Evolutionary conservation across 2,329 filamentous ascomycete species (phyloP).

Genomic region (Monosporascus sp.): DNA sequence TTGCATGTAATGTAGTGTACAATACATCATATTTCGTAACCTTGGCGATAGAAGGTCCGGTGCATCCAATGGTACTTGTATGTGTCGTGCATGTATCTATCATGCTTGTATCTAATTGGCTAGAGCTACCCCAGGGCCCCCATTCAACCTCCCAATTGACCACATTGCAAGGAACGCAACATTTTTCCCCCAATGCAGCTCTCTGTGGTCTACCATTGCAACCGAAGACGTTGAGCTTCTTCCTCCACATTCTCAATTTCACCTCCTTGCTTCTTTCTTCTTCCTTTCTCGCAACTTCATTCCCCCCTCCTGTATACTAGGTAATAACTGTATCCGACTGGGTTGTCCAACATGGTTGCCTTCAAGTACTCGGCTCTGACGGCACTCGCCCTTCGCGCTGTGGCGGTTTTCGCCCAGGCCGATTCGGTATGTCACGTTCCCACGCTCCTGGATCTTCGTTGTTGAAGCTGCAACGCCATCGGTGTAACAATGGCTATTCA

Average conservation of each 20-base stretch:
- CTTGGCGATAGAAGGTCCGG: no score
- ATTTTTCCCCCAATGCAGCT: slow-evolving; percentile 7
- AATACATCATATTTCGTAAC: no score
- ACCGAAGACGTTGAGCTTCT: slow-evolving; percentile 10
- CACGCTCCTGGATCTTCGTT: neutral
- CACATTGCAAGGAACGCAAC: neutral
- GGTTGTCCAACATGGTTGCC: slow-evolving; percentile 24
- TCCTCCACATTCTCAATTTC: slow-evolving; percentile 2
- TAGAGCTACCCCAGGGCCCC: neutral
- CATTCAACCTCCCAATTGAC: neutral
- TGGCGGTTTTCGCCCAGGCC: slow-evolving; percentile 26
- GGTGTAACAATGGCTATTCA: slow-evolving; percentile 1
- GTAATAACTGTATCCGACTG: neutral
- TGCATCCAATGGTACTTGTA: no score
- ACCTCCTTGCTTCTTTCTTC: slow-evolving; percentile 1
- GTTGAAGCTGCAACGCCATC: neutral
- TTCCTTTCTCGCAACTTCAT: neutral
- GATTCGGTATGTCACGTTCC: slow-evolving; percentile 20
- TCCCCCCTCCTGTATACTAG: neutral
- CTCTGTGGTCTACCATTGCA: neutral
- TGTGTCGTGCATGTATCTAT: no score
- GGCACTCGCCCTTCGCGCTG: slow-evolving; percentile 26
- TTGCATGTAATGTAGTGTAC: no score
- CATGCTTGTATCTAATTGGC: neutral
- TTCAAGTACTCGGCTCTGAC: slow-evolving; percentile 29